These are phyloP conservation scores for Vinca major DNA, from an alignment of 305 asterid species.

Conservation along the genomic window DNA sequence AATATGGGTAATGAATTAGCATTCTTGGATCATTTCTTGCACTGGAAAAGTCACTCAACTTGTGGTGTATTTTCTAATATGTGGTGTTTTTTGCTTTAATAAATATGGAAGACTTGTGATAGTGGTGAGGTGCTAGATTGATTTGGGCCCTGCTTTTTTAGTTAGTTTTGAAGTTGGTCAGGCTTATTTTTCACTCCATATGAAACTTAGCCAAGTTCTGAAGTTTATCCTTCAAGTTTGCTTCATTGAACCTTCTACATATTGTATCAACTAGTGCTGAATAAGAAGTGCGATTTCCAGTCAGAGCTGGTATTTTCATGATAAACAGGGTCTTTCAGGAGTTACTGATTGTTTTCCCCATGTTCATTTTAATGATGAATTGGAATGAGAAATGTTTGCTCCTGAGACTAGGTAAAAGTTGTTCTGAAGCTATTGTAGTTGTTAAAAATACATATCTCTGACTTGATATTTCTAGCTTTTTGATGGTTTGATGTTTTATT, in stretches of 20 bases:
- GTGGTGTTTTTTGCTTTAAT: not conserved
- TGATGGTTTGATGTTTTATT: not conserved
- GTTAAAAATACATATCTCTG: not conserved
- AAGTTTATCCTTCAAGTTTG: not conserved
- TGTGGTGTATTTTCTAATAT: not conserved
- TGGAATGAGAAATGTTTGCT: not conserved
- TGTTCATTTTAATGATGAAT: not conserved
- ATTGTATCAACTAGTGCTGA: not conserved
- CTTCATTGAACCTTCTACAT: not conserved
- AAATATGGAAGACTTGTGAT: not conserved
- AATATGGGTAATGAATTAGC: not conserved
- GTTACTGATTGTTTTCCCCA: constrained; percentile 2
- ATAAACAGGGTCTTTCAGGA: not conserved
- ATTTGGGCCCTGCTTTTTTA: not conserved
- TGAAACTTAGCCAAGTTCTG: not conserved
- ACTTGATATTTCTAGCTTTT: not conserved
- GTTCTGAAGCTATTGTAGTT: not conserved
- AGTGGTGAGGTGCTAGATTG: not conserved
- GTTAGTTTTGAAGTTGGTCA: not conserved
- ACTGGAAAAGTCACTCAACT: not conserved
- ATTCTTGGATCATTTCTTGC: constrained; percentile 2
- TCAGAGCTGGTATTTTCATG: not conserved
- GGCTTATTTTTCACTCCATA: not conserved
- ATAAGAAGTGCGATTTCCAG: not conserved
- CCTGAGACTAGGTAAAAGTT: not conserved